These are phyloP conservation scores for Didymellaceae sp. DNA, from an alignment of 2,329 filamentous ascomycete species.

Conservation along the genomic window DNA sequence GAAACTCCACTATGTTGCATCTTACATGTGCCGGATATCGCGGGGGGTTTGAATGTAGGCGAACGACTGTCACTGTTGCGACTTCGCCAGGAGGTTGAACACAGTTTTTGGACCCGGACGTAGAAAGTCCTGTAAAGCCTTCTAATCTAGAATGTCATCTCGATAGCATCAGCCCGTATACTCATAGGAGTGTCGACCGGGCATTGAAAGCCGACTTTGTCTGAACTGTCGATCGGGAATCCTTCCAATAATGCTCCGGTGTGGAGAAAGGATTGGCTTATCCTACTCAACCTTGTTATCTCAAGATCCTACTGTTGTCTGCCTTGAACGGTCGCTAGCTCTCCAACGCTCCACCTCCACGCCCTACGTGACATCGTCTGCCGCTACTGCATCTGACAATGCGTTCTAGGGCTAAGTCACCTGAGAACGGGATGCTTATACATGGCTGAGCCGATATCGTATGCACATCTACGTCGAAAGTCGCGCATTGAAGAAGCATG, in stretches of 20 bases:
- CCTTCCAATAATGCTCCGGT: conserved; percentile 1
- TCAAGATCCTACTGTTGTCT: conserved; percentile 2
- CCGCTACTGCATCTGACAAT: conserved; percentile 31
- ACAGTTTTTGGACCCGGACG: no score
- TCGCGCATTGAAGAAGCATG: conserved; percentile 1
- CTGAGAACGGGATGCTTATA: conserved; percentile 14
- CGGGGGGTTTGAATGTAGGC: background rate
- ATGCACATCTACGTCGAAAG: conserved; percentile 1
- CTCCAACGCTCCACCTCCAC: conserved; percentile 25
- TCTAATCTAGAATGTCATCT: no score
- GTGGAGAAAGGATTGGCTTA: conserved; percentile 1
- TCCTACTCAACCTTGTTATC: conserved; percentile 20
- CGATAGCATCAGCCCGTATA: no score
- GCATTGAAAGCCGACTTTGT: no score
- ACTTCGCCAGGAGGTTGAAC: no score
- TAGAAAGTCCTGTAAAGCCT: no score
- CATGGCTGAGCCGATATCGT: conserved; percentile 14
- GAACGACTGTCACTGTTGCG: no score
- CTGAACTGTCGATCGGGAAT: conserved; percentile 1
- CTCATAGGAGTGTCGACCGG: no score
- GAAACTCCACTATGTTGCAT: background rate
- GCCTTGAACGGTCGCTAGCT: conserved; percentile 6
- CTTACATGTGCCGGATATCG: background rate
- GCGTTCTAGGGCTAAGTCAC: conserved; percentile 3
- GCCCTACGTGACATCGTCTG: conserved; percentile 20